Evolutionary conservation across 805 yeast genomes (phyloP).

Genomic region (Nakazawaea peltata): DNA sequence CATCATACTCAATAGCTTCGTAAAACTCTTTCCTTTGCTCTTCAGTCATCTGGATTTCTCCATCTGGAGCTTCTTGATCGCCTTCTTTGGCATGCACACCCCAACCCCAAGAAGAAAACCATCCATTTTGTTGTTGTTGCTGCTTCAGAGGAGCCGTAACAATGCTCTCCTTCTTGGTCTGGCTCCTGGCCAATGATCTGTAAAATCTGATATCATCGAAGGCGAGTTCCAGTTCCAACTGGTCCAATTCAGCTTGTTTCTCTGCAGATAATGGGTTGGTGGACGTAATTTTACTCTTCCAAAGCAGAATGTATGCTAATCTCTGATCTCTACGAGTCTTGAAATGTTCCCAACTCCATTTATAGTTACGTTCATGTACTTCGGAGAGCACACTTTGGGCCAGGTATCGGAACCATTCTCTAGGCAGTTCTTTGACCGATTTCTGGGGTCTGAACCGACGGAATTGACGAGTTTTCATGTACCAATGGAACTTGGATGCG

Average conservation of each 20-base stretch:
- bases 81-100: slow-evolving; percentile 15
- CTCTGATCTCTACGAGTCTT: slow-evolving; percentile 66
- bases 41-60: slow-evolving; percentile 55
- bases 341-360: slow-evolving; percentile 87
- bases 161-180: slow-evolving; percentile 44
- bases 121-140: slow-evolving; percentile 32
- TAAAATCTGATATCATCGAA: slow-evolving; percentile 82
- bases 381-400: slow-evolving; percentile 70
- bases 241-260: slow-evolving; percentile 31
- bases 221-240: slow-evolving; percentile 50
- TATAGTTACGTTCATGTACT: slow-evolving; percentile 70
- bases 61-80: slow-evolving; percentile 18
- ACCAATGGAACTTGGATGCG: slow-evolving; percentile 75
- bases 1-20: slow-evolving; percentile 90
- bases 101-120: slow-evolving; percentile 71
- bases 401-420: slow-evolving; percentile 76
- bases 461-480: slow-evolving; percentile 66
- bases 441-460: slow-evolving; percentile 59
- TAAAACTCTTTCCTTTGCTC: slow-evolving; percentile 86
- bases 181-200: slow-evolving; percentile 68
- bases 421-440: slow-evolving; percentile 54
- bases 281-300: slow-evolving; percentile 46
- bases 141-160: slow-evolving; percentile 9
- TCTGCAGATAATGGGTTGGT: slow-evolving; percentile 15
- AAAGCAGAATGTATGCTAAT: slow-evolving; percentile 53